phyloP scores from a whole-genome alignment of 1,284 basidiomycete species.

The Apiotrichum gracile region DNA sequence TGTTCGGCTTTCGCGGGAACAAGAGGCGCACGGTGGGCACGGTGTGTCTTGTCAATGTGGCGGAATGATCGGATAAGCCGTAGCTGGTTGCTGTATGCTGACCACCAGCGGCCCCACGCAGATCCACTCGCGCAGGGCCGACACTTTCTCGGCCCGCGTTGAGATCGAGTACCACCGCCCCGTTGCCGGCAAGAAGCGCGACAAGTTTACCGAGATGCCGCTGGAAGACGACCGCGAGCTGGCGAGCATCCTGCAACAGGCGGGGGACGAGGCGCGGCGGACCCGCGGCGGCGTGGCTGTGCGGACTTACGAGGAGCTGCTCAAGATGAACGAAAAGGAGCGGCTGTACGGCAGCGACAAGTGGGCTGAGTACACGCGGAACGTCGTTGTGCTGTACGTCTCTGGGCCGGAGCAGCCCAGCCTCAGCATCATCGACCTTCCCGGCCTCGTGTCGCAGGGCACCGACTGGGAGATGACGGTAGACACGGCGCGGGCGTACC shows the following conservation, averaged over 20 bases:
- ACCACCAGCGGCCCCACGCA: constrained; percentile 19
- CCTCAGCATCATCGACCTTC: constrained; percentile 26
- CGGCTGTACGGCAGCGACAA: background rate
- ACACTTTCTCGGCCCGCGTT: constrained; percentile 12
- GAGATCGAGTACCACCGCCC: constrained; percentile 10
- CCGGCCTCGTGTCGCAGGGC: constrained; percentile 16
- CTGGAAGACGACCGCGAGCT: constrained; percentile 1
- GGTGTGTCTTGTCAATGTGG: too few relatives aligned
- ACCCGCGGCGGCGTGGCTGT: background rate
- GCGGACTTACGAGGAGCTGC: constrained; percentile 8
- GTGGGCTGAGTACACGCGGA: constrained; percentile 15
- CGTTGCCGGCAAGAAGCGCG: background rate
- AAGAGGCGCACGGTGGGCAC: too few relatives aligned
- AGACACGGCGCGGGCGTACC: constrained; percentile 5
- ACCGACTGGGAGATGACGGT: background rate
- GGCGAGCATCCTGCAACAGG: constrained; percentile 6
- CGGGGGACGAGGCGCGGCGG: constrained; percentile 21
- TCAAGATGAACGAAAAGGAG: background rate
- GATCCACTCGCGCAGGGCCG: constrained; percentile 15
- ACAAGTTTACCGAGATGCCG: constrained; percentile 1
- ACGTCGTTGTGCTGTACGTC: constrained; percentile 22
- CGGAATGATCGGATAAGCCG: too few relatives aligned
- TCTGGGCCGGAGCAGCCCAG: constrained; percentile 16
- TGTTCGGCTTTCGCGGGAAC: too few relatives aligned
- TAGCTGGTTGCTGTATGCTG: too few relatives aligned